Conservation (phyloP, 768 basidiomycete genomes). For the Tricholoma sp. region DNA sequence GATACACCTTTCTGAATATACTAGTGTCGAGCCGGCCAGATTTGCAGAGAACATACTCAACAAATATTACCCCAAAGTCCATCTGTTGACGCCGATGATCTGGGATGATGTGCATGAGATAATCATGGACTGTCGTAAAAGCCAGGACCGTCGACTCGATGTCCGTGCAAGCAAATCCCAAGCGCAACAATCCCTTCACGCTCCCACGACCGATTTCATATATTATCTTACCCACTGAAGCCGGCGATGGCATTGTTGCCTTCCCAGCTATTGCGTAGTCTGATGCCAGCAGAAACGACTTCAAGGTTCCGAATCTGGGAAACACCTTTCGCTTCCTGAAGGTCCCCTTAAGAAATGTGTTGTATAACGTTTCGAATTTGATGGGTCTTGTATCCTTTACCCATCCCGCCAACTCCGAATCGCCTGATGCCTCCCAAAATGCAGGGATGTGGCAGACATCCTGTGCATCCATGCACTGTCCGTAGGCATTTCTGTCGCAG, state of each 20-base stretch:
- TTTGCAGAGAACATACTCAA: background rate
- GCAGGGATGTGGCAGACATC: background rate
- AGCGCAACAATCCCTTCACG: background rate
- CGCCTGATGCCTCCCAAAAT: background rate
- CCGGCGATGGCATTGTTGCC: background rate
- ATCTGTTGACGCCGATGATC: background rate
- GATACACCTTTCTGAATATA: background rate
- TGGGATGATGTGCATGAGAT: background rate
- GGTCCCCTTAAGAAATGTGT: background rate
- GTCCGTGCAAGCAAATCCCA: background rate
- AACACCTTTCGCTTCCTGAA: background rate
- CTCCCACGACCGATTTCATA: background rate
- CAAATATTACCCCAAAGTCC: background rate
- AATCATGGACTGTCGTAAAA: background rate
- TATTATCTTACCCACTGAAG: background rate
- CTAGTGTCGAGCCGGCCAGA: background rate
- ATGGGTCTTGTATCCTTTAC: background rate
- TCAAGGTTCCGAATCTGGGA: background rate
- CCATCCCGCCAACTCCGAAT: background rate
- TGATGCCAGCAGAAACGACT: background rate
- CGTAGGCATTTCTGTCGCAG: background rate
- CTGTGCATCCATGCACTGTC: background rate
- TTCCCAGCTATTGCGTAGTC: background rate
- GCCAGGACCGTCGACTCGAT: background rate
- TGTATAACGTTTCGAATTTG: background rate